Percentiles rank a stretch among this genome's conserved stretches.
These are phyloP conservation scores for Verticillium zaregamsianum DNA, from an alignment of 2,329 filamentous ascomycete genomes.

Conservation along the genomic window DNA sequence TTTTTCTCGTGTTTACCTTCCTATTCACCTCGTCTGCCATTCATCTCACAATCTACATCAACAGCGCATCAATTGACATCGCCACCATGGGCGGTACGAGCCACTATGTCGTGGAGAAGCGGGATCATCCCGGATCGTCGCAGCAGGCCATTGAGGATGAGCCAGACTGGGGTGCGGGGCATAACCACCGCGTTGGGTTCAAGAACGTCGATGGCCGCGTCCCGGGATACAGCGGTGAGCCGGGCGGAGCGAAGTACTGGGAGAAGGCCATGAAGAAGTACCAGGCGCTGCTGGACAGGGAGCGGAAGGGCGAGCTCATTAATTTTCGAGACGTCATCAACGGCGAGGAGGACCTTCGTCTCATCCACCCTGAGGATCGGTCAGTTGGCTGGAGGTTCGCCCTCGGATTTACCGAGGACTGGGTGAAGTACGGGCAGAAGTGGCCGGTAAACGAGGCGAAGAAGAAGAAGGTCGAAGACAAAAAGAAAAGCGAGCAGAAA, in stretches of 20 bases:
- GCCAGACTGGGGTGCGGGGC: slow-evolving; percentile 33
- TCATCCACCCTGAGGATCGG: slow-evolving; percentile 36
- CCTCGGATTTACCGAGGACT: slow-evolving; percentile 42
- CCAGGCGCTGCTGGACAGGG: slow-evolving; percentile 4
- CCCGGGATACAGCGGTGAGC: slow-evolving; percentile 23
- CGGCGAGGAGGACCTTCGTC: slow-evolving; percentile 34
- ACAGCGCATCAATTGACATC: background rate
- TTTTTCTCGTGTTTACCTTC: background rate
- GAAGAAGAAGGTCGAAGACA: slow-evolving; percentile 19
- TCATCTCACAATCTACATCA: background rate
- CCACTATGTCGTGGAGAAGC: slow-evolving; percentile 6
- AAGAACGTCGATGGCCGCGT: slow-evolving; percentile 28
- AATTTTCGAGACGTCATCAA: slow-evolving; percentile 32
- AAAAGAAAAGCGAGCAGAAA: slow-evolving; percentile 10
- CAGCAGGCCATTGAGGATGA: slow-evolving; percentile 34
- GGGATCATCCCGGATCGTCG: slow-evolving; percentile 31
- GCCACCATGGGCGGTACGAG: slow-evolving; percentile 7
- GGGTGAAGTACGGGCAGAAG: slow-evolving; percentile 40
- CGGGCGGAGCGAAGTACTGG: background rate
- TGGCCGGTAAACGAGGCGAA: slow-evolving; percentile 42
- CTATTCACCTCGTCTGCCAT: background rate
- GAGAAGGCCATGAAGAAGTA: slow-evolving; percentile 1
- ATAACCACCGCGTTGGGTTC: slow-evolving; percentile 35
- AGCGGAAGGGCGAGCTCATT: slow-evolving; percentile 23
- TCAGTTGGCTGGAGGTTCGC: slow-evolving; percentile 46